Evolutionary conservation across 139 green algal genomes (phyloP), one percentile per base, ranked within the genome.

Genomic region (Ulvella scutata): DNA sequence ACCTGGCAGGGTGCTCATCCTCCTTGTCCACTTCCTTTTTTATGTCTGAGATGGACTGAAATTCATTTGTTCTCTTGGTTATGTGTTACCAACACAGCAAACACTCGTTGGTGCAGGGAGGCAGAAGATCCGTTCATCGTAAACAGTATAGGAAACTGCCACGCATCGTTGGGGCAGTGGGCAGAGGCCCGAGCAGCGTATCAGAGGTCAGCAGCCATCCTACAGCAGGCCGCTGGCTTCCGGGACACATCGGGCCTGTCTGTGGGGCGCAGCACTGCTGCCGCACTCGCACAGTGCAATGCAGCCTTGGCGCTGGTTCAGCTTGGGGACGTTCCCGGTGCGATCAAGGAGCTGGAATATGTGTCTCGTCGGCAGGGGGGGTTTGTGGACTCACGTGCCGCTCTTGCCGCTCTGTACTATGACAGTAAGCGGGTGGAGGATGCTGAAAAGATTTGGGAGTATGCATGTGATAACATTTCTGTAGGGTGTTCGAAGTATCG

Each of bases 341-440:
- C 88, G 2, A 38, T 81, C 3, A 60, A 72, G 6, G 87, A 93
- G 75, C 87, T 93, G 80, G 74, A 84, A 26, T 72, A 76, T 43
- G 87, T 93, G 31, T 78, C 87, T 7, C 82, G 91, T 6, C 76
- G 89, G 2, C 90, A 91, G 0, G 88, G 89, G 0, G 91, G 90
- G 29, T 85, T 62, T 10, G 85, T 85, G 0, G 91, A 96, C 82
- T 91, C 92, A 81, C 79, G 90, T 0, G 90, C 87, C 2, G 91
- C 88, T 3, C 84, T 96, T 21, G 86, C 90, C 0, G 89, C 91
- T 3, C 76, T 95, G 44, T 92, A 92, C 74, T 96, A 85, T 80
- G 43, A 37, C 31, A 38, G 73, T 35, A 90, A 88, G 1, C 28
- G 76, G 4, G 61, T 81, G 73, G 72, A 79, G 20, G 37, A 79